Percentiles rank a stretch among this genome's conserved stretches.
Evolutionary conservation across 805 yeast species (phyloP).

Genomic region (Wickerhamomyces kurtzmanii): DNA sequence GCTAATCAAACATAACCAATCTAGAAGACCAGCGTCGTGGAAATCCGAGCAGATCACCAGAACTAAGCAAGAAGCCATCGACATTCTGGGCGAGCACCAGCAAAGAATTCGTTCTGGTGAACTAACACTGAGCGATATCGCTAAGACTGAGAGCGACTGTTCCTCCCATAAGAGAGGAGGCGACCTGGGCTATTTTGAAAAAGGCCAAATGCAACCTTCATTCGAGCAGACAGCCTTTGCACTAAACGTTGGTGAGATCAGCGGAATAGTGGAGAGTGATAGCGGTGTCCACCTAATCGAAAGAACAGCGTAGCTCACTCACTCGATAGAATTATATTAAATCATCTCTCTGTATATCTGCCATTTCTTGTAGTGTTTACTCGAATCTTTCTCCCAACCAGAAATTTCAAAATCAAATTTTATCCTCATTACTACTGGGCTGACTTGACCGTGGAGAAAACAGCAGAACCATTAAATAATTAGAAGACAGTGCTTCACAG

Average conservation of each 20-base stretch:
- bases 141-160: slow-evolving; percentile 81
- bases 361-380: too few species aligned
- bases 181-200: slow-evolving; percentile 82
- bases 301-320: slow-evolving; percentile 77
- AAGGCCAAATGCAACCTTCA: slow-evolving; percentile 91
- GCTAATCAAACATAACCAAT: slow-evolving; percentile 70
- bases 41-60: slow-evolving; percentile 67
- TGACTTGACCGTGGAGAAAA: too few species aligned
- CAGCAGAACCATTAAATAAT: too few species aligned
- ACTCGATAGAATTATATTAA: too few species aligned
- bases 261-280: slow-evolving; percentile 78
- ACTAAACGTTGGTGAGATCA: slow-evolving; percentile 73
- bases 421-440: too few species aligned
- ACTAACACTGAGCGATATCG: slow-evolving; percentile 58
- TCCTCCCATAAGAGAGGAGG: slow-evolving; percentile 82
- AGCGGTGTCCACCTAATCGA: slow-evolving; percentile 87
- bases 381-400: too few species aligned
- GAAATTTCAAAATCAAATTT: too few species aligned
- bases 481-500: too few species aligned
- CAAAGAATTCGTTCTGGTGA: slow-evolving; percentile 55
- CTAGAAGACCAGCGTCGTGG: slow-evolving; percentile 92
- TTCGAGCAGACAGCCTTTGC: slow-evolving; percentile 85
- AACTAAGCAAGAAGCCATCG: slow-evolving; percentile 75
- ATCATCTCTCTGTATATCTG: too few species aligned
- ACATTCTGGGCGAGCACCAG: slow-evolving; percentile 47